phyloP scores from a whole-genome alignment of 2,329 filamentous ascomycete species.

The Alternaria postmessia region DNA sequence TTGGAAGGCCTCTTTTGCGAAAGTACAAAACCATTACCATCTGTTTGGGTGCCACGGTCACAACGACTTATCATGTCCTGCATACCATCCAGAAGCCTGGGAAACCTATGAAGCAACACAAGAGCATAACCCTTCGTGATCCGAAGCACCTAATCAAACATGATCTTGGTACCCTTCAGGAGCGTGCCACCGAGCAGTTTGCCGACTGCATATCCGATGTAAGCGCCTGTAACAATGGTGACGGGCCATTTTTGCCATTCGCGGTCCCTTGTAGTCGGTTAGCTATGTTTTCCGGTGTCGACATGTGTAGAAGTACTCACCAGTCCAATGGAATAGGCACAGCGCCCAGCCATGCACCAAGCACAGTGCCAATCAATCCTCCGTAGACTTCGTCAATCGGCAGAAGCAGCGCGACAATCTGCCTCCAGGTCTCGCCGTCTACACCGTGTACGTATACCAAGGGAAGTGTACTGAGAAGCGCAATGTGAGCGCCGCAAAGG shows the following conservation, averaged over 20 bases:
- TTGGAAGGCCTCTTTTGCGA: too few species aligned
- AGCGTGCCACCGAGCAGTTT: slow-evolving; percentile 65
- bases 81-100: background rate
- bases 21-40: too few species aligned
- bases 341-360: slow-evolving; percentile 92
- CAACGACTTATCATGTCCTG: too few species aligned
- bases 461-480: slow-evolving; percentile 78
- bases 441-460: slow-evolving; percentile 88
- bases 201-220: slow-evolving; percentile 78
- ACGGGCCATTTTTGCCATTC: slow-evolving; percentile 99
- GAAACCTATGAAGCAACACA: background rate
- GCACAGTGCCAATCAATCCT: slow-evolving; percentile 75
- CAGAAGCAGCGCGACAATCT: slow-evolving; percentile 71
- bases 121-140: background rate
- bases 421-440: slow-evolving; percentile 73
- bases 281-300: background rate
- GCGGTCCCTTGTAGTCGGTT: slow-evolving; percentile 71
- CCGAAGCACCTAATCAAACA: slow-evolving; percentile 48
- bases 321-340: slow-evolving; percentile 96
- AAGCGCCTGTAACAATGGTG: slow-evolving; percentile 84
- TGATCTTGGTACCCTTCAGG: slow-evolving; percentile 57
- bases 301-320: slow-evolving; percentile 53
- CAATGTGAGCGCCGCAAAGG: slow-evolving; percentile 81
- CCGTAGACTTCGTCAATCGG: slow-evolving; percentile 88
- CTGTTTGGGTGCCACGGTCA: too few species aligned